Base-by-base conservation (phyloP, 345 rosid species). In the Stellera chamaejasme region DNA sequence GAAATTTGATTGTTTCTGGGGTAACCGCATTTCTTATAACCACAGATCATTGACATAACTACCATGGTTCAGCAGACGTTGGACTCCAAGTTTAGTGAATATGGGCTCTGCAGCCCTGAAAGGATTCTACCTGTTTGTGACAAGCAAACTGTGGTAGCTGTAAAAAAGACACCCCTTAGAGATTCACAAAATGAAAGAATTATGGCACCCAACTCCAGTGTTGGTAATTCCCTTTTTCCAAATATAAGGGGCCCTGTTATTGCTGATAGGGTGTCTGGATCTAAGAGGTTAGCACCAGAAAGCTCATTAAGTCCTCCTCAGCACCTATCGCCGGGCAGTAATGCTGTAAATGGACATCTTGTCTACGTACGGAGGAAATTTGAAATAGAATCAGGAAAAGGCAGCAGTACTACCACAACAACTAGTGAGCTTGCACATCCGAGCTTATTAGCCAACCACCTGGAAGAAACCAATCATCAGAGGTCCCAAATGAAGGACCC, bases 361-460 rank as follows among this genome's bases (percentile, higher is more conserved):
- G 92, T 88, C 41, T 88, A 88, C 58, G 93, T 85, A 44, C 95
- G 95, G 15, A 77, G 96, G 72, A 88, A 75, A 77, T 66, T 67
- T 36, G 98, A 87, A 62, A 66, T 72, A 16, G 96, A 84, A 69
- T 41, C 72, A 10, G 72, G 77, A 62, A 83, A 77, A 70, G 56
- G 60, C 50, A 19, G 54, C 19, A 32, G 39, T 32, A 32, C 5
- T 32, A 32, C 39, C 39, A 32, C 39, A 7, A 51, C 28, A 50
- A 61, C 43, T 66, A 45, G 52, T 54, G 75, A 68, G 52, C 60
- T 52, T 39, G 52, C 48, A 32, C 54, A 36, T 39, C 54, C 71
- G 51, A 55, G 48, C 45, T 66, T n/a, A n/a, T n/a, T 56, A 26
- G 52, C 12, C 52, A 65, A 55, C 58, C 67, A 45, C 48, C 52